Percentiles rank a stretch among this genome's conserved stretches.
These are phyloP conservation scores for Annona squamosa DNA, from an alignment of 164 flowering plant genomes.

Conservation along the genomic window DNA sequence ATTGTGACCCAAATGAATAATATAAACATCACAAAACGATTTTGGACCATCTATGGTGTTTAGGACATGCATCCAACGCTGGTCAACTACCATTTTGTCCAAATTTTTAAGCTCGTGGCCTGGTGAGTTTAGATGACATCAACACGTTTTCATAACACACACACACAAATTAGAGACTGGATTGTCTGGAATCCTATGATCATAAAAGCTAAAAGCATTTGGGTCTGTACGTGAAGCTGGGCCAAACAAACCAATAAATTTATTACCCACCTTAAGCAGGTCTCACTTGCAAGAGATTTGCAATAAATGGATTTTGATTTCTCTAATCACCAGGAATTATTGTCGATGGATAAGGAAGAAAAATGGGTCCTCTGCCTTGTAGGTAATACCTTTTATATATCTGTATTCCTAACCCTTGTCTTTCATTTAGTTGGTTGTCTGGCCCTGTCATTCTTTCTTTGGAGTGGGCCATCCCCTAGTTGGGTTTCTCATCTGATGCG, in stretches of 20 bases:
- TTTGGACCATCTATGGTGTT: background rate
- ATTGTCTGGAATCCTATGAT: no score
- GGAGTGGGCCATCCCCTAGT: background rate
- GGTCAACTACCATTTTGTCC: background rate
- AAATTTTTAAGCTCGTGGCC: background rate
- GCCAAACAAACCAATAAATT: background rate
- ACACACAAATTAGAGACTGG: no score
- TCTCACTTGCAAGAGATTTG: no score
- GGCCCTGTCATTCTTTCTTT: slow-evolving; percentile 3
- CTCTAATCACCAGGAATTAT: background rate
- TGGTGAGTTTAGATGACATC: background rate
- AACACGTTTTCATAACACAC: no score
- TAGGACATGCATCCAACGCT: background rate
- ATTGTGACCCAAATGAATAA: background rate
- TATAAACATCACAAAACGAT: background rate
- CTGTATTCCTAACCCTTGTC: background rate
- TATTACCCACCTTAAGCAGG: background rate
- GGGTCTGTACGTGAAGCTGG: no score
- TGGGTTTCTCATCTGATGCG: background rate
- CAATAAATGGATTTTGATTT: background rate
- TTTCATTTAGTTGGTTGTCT: slow-evolving; percentile 3
- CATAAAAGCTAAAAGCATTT: no score
- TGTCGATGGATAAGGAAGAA: slow-evolving; percentile 1
- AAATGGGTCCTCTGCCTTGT: background rate
- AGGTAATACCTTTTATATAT: background rate